Evolutionary conservation across 495 filamentous ascomycete genomes (phyloP).

Genomic region (Aspergillus baeticus): DNA sequence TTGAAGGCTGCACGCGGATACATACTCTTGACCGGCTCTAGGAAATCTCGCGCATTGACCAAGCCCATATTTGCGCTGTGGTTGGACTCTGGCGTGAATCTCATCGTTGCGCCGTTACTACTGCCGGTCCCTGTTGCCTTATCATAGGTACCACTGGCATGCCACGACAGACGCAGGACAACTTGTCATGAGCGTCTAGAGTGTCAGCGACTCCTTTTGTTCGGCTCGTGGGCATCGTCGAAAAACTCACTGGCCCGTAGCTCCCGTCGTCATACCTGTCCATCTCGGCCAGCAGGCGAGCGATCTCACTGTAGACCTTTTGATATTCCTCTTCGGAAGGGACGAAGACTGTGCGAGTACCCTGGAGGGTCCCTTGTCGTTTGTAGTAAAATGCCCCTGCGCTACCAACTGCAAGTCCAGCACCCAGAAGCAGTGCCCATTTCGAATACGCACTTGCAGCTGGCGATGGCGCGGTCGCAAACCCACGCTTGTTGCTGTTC

Average conservation of each 20-base stretch:
- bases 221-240: too few relatives aligned
- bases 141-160: conserved; percentile 86
- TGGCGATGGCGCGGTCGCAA: not conserved
- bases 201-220: too few relatives aligned
- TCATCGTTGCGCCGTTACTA: conserved; percentile 96
- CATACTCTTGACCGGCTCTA: conserved; percentile 74
- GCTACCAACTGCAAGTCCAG: not conserved
- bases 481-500: not conserved
- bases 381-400: not conserved
- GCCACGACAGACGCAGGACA: conserved; percentile 81
- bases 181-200: conserved; percentile 37
- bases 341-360: too few relatives aligned
- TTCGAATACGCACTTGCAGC: not conserved
- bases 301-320: conserved; percentile 90
- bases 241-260: conserved; percentile 73
- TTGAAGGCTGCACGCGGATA: too few relatives aligned
- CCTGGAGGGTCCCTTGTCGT: too few relatives aligned
- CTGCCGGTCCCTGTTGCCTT: conserved; percentile 86
- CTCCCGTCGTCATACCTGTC: conserved; percentile 96
- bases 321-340: conserved; percentile 89
- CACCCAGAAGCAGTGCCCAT: not conserved
- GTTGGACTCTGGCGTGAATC: conserved; percentile 86
- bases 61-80: conserved; percentile 96
- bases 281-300: conserved; percentile 73
- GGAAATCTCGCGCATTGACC: conserved; percentile 83